A percentile compares a stretch with the other conserved stretches of the same genome.
These are phyloP conservation scores for Trichosphaerium sp. DNA, from an alignment of 78 protist species.

Conservation along the genomic window DNA sequence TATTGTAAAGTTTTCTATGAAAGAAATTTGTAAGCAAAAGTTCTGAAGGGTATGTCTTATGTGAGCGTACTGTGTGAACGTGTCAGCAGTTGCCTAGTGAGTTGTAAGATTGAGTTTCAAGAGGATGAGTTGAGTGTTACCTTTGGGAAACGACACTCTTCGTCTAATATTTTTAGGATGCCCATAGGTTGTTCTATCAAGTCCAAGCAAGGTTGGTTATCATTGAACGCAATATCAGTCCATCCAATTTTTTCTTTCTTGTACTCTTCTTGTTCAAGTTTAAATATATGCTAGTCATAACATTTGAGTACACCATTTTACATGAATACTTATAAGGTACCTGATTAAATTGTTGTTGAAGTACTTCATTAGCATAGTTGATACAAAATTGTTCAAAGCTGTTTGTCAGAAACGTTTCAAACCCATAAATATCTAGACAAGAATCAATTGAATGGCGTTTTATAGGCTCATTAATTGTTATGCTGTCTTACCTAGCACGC, in stretches of 20 bases:
- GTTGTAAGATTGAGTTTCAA: conserved; percentile 21
- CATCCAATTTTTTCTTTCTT: conserved; percentile 50
- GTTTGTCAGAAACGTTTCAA: conserved; percentile 64
- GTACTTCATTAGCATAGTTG: conserved; percentile 80
- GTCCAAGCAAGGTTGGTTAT: conserved; percentile 62
- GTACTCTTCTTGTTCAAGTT: conserved; percentile 76
- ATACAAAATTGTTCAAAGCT: conserved; percentile 81
- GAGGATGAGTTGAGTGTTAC: too few species aligned
- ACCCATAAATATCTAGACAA: conserved; percentile 83
- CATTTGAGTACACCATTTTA: too few species aligned
- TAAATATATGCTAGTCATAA: conserved; percentile 72
- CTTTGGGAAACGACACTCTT: conserved; percentile 60
- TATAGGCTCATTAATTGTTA: too few species aligned
- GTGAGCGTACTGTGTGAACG: conserved; percentile 29
- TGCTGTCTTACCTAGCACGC: too few species aligned
- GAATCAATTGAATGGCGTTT: too few species aligned
- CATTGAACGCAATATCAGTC: conserved; percentile 42
- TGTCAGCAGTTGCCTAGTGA: conserved; percentile 13
- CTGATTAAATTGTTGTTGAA: conserved; percentile 81
- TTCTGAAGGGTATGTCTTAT: conserved; percentile 21
- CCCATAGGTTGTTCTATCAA: conserved; percentile 63
- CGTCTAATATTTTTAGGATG: conserved; percentile 62
- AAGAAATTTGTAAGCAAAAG: neutral
- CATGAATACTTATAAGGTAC: too few species aligned
- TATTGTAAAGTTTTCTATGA: neutral